Evolutionary conservation across 208 protist genomes (phyloP), one percentile per base, ranked within the genome.

Genomic region (Phytomonas serpens): DNA sequence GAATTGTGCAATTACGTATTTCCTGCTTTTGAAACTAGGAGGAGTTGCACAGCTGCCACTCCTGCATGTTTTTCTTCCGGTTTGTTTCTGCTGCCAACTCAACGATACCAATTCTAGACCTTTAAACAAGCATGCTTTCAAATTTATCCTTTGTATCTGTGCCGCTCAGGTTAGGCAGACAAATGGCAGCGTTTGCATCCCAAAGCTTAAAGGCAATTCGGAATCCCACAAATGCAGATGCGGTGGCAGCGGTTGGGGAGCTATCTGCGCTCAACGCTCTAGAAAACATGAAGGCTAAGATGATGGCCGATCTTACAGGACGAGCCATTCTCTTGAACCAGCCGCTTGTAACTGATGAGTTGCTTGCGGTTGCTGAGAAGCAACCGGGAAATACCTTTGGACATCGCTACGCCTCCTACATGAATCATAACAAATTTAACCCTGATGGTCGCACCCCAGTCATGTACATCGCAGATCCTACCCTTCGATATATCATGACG

Each of bases 401-500:
- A n/a, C 69, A 78, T 52, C 86, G 79, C 19, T 95, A 95, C 83
- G 80, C 85, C 4, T 36, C 77, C 11, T 95, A 89, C 74, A 95
- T 95, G 90, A 83, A 84, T 66, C 67, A 74, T 77, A 95, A 95
- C 72, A 62, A 84, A 64, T 95, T 95, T 71, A 80, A 73, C 19
- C 90, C 90, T 7, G 88, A 77, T 66, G 90, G 81, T 38, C 83
- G 90, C 9, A 78, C 87, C 16, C 73, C 83, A 14, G 87, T 93
- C 68, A 77, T 63, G 64, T 76, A 85, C 75, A 85, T 95, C 32
- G 74, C 72, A 5, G 90, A 95, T 71, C 85, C 84, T 27, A 84
- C 77, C 5, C 80, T 92, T 62, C 80, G 81, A 47, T 95, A 95
- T 78, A 78, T 95, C 29, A 95, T 95, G 90, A 92, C 78, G 38